Base-by-base conservation (phyloP, 768 basidiomycete species). In the Leccinum ochraceum region DNA sequence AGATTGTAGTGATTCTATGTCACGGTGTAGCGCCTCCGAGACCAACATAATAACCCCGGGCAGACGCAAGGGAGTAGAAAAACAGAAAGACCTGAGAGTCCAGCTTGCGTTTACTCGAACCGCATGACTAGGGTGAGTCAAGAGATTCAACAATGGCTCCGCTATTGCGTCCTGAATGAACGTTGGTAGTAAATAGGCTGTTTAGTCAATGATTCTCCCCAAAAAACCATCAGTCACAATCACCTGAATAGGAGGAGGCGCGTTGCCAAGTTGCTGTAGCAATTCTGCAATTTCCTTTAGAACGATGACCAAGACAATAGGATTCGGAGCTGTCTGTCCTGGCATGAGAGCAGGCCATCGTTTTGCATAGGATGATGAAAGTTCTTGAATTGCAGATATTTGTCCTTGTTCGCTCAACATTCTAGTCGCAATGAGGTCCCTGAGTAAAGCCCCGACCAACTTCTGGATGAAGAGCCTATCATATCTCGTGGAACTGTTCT, bases 291-390 rank as follows among this genome's bases (percentile, higher is more conserved):
- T 87, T 73, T 98, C 95, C 56, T 87, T 81, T 22, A 98, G 77
- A 6, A 86, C 87, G 32, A 95, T 81, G 2, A 86, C 82, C 6
- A 98, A 78, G 1, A 91, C 84, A 1, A 84, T 71, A 6, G 90
- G 82, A 37, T 76, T 78, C 0, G 94, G 92, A 0, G 88, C 83
- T 20, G 78, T 77, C 64, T 92, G 88, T 7, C 92, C 93, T 10
- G 94, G 94, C 83, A 98, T 87, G 75, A 96, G 84, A 0, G 93
- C 89, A 1, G 95, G 94, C 94, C 94, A 98, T 56, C 92, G 83
- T 73, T 91, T 94, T 60, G 97, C 77, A 71, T 94, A 97, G 4
- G 83, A 79, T 37, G 80, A 87, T 0, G 92, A 87, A 46, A 97
- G 77, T 65, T 97, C 95, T 66, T 91, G 87, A 36, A 97, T 91